Evolutionary conservation across 805 yeast species (phyloP).

Genomic region (Pichia thaimueangensis): DNA sequence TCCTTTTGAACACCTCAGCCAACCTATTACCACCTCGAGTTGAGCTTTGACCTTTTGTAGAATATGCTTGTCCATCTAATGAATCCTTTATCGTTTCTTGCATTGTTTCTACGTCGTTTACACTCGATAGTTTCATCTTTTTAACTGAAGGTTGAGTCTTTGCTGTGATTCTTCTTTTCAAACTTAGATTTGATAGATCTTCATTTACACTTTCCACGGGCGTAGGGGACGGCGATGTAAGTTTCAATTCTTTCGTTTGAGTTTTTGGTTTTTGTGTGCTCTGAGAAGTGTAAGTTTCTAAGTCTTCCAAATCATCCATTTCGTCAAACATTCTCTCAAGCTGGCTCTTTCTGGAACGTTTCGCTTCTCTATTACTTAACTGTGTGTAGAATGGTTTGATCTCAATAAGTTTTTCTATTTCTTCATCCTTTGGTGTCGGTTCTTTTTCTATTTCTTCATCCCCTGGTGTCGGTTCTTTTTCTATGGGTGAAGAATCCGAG

Average conservation of each 20-base stretch:
- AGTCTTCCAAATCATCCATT: conserved; percentile 8
- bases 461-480: no score
- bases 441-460: neutral
- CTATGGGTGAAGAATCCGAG: neutral
- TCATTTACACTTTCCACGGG: neutral
- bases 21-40: neutral
- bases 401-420: neutral
- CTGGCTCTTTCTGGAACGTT: conserved; percentile 6
- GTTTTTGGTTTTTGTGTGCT: neutral
- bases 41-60: no score
- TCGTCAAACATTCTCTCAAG: conserved; percentile 9
- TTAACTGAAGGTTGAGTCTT: neutral
- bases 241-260: neutral
- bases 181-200: neutral
- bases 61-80: no score
- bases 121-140: neutral
- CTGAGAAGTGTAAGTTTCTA: conserved; percentile 6
- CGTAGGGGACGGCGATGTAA: neutral
- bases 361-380: conserved; percentile 1
- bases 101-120: neutral
- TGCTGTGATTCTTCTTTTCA: neutral
- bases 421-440: neutral
- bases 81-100: no score
- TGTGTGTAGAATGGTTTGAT: conserved; percentile 2
- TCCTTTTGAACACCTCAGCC: conserved; percentile 12